Base-by-base conservation (phyloP, 2,329 filamentous ascomycete genomes). In the Rhinocladiella similis region DNA sequence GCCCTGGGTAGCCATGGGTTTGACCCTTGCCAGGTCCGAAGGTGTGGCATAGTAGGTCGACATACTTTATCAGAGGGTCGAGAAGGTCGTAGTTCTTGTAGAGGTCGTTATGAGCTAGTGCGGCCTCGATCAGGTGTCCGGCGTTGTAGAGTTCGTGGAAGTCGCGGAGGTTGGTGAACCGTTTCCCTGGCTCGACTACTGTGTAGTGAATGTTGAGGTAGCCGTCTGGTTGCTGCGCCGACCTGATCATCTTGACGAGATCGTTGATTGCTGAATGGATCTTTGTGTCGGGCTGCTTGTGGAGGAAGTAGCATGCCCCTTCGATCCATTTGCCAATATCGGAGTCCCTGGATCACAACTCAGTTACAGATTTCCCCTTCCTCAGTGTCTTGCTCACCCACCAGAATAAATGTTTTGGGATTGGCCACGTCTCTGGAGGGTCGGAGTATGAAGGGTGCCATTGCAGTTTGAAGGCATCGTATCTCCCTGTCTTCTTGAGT, bases 191-290 rank as follows among this genome's bases (percentile, higher is more conserved):
- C 42, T 82, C 80, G 1, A 84, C 80, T 0, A 86, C 79, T 0
- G 81, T 84, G 59, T 81, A 86, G 64, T 86, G 83, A 5, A 85
- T 79, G 63, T 86, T 86, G 19, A 87, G 65, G 64, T 87, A 87
- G 1, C 84, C 84, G 64, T 87, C 84, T 1, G 72, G 67, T 51
- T 82, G 77, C 69, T 86, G 83, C 0, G 84, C 83, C 1, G 64
- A 68, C 6, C 76, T 65, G 10, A 86, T 84, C 77, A 83, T 85
- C 0, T 75, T 71, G 0, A 83, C 82, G n/a, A 86, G 67, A 53
- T 86, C 80, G 27, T 77, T 68, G 0, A 85, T 73, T 0, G 82
- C 81, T 1, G 67, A 67, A 52, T 81, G 76, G 50, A 84, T 70
- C 42, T 79, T 73, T 0, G 68, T 65, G 54, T 81, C 74, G 16